Conservation (phyloP, 352 stramenopile genomes). For the Globisporangium irregulare region DNA sequence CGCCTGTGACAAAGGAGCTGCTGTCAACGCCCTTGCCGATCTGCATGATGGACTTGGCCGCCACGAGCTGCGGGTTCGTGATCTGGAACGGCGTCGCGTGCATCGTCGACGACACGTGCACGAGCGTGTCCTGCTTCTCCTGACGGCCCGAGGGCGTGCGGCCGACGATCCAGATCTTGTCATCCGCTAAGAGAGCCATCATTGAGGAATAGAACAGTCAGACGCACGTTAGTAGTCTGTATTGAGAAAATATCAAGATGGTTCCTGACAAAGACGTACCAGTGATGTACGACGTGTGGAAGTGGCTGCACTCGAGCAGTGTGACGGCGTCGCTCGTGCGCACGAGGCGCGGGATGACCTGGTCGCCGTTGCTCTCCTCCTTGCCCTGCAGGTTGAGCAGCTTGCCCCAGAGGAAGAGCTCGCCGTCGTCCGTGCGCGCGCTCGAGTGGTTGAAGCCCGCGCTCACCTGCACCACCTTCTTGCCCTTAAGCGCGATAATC, state of each 20-base stretch:
- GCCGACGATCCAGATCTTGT: constrained; percentile 76
- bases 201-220: not conserved
- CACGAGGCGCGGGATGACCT: constrained; percentile 71
- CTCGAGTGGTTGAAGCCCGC: constrained; percentile 85
- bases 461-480: constrained; percentile 54
- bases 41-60: constrained; percentile 42
- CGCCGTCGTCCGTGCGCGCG: constrained; percentile 66
- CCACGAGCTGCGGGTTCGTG: constrained; percentile 44
- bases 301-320: constrained; percentile 73
- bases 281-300: constrained; percentile 82
- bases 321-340: constrained; percentile 66
- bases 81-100: constrained; percentile 72
- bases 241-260: not conserved
- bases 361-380: constrained; percentile 55
- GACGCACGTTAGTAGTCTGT: not conserved
- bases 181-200: constrained; percentile 39
- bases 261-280: constrained; percentile 27
- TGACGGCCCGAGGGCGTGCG: constrained; percentile 70
- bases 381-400: constrained; percentile 69
- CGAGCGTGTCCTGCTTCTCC: constrained; percentile 44
- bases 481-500: constrained; percentile 73
- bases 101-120: constrained; percentile 61
- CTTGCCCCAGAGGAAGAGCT: constrained; percentile 87
- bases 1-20: constrained; percentile 62
- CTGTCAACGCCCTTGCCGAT: constrained; percentile 81